Base-by-base conservation (phyloP, 495 filamentous ascomycete genomes). In the Lepraria neglecta region DNA sequence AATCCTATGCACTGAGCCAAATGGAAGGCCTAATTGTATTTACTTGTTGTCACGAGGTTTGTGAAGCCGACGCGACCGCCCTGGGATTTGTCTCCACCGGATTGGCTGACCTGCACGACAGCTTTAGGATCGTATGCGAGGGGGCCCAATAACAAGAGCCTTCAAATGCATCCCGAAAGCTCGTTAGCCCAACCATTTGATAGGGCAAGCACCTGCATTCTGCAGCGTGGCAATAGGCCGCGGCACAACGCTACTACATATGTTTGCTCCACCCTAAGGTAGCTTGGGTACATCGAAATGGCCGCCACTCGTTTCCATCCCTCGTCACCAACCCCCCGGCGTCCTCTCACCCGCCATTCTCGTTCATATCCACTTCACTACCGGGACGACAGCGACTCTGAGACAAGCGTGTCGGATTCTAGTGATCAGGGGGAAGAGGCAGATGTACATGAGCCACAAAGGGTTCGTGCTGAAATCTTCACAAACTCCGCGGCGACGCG, bases 251-350 rank as follows among this genome's bases (percentile, higher is more conserved):
- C 1, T 56, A 28, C 17, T 1, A 19, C 14, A 30, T 38, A 51
- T 43, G 17, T 35, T 51, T 51, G 51, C 48, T 60, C 58, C 31
- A 19, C 42, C 11, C 54, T 56, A 30, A 53, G 30, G 21, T 53
- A 60, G 58, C 10, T 53, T 60, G 58, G 58, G 58, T 35, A 53
- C 24, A 50, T 42, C 30, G 42, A 38, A 47, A 60, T 60, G 48
- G 24, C 47, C 58, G 58, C 42, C 17, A 51, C 47, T 17, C 40
- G 35, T 11, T 21, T 15, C 14, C 48, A 28, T 42, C 42, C 19
- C 21, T 30, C 48, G 12, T 35, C 58, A 42, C 30, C 58, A 15
- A 17, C 2, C 1, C 38, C 48, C 47, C 15, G 43, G 17, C 10
- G 1, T 28, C 31, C 6, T 42, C 38, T 21, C 48, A 43, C 24